Base-by-base conservation (phyloP, 441 rosid species). In the Jatropha multifida region DNA sequence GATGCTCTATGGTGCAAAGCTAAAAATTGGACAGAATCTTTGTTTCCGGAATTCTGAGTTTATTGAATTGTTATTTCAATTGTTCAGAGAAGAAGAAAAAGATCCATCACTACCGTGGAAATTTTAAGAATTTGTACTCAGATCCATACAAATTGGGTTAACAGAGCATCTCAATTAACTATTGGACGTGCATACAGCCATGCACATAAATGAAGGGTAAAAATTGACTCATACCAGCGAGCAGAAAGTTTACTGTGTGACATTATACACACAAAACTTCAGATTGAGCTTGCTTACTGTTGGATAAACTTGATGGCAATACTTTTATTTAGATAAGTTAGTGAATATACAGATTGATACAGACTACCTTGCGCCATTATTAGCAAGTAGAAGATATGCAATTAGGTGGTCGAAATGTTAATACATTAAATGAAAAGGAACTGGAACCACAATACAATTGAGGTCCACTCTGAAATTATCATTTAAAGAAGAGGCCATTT, bases 321-420 rank as follows among this genome's bases (percentile, higher is more conserved):
- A 49, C 23, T 27, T 7, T n/a, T 32, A 32, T 52, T 73, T 38
- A 52, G 52, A 52, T 40, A 42, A 55, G 55, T 52, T 12, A 20
- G 18, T 63, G 38, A 23, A 13, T 64, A 5, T 51, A 38, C 12
- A 40, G 13, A 26, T 32, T 2, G 32, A 46, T 37, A 18, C 44
- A 69, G 23, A 7, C 38, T 62, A 37, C 20, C 13, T 7, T 18
- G 40, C 7, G 4, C 51, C 26, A 58, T 15, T 9, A 14, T 26
- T 27, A 56, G 44, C 20, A 17, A 58, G 23, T 37, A 0, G 65
- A 40, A 78, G 63, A 37, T 48, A 44, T 46, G 69, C 66, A 46
- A 69, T 73, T 41, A 54, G 40, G 72, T 8, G 38, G 41, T 56
- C 27, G 52, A 52, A 37, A 46, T 5, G 13, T 72, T 13, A 74